Base-by-base conservation (phyloP, 2,329 filamentous ascomycete species). In the Sclerotinia trifoliorum region DNA sequence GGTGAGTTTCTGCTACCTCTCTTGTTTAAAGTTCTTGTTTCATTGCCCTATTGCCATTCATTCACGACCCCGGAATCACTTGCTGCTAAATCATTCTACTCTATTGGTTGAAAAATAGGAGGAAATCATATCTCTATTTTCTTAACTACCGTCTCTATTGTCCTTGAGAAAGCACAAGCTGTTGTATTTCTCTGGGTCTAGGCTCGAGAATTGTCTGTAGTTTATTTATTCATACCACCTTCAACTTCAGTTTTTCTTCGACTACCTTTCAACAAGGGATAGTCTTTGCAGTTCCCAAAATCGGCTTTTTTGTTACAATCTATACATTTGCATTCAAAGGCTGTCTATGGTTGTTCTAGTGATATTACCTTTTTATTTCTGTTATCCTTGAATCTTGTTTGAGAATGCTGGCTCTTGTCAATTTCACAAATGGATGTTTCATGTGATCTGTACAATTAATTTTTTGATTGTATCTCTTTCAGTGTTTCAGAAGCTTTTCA, bases 401-500 rank as follows among this genome's bases (percentile, higher is more conserved):
- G 19, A 48, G 19, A 21, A n/a, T 48, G 21, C 8, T 19, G 21
- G 46, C 7, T 8, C 19, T 8, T 48, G 17, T 48, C 21, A n/a
- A 7, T 48, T 2, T 48, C 19, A n/a, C 5, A n/a, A n/a, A 3
- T n/a, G 21, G 10, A n/a, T 48, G 17, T 19, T 21, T 8, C 2
- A 19, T 48, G 21, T 8, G 2, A 48, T 48, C 46, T n/a, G 46
- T n/a, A 10, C 46, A n/a, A n/a, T 48, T 48, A n/a, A 2, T 7
- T 48, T 48, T 48, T n/a, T 4, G n/a, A 7, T 1, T 1, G 0
- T 21, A 7, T 19, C 8, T 4, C 5, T 5, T 1, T 3, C 15
- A 26, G 17, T 35, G 21, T 61, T n/a, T 32, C 2, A 17, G 21
- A 32, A 48, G 13, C 19, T 32, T 29, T 17, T 24, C 21, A 10